Evolutionary conservation across 73 alveolate species (phyloP).

Genomic region (Blepharisma stoltei): DNA sequence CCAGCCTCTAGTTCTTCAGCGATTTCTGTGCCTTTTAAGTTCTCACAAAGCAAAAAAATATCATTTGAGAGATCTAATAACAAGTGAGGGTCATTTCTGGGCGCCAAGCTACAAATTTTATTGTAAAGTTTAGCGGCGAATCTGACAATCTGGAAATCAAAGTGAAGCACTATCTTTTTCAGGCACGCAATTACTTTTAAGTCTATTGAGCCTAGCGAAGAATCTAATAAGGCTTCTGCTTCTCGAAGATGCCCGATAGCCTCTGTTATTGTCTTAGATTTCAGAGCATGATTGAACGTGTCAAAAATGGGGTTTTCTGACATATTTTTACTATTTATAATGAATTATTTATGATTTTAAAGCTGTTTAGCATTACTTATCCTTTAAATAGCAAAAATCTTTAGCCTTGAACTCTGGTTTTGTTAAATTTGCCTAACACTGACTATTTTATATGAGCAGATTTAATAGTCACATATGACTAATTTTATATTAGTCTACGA

Average conservation of each 20-base stretch:
- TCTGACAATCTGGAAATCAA: background rate
- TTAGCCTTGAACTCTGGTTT: too few relatives aligned
- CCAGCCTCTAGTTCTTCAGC: constrained; percentile 9
- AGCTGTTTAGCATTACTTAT: too few relatives aligned
- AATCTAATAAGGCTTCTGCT: background rate
- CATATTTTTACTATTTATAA: background rate
- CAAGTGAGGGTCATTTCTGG: background rate
- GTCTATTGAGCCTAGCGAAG: background rate
- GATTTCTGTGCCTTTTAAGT: background rate
- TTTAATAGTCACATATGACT: too few relatives aligned
- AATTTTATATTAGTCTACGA: too few relatives aligned
- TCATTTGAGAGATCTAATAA: background rate
- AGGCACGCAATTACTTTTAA: constrained; percentile 1
- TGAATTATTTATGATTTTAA: too few relatives aligned
- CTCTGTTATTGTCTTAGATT: background rate
- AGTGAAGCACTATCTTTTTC: background rate
- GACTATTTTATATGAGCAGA: too few relatives aligned
- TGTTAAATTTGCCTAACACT: too few relatives aligned
- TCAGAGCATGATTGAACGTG: background rate
- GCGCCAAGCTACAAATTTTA: background rate
- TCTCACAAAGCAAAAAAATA: constrained; percentile 1
- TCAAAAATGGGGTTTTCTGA: constrained; percentile 14
- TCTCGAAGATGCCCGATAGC: constrained; percentile 4
- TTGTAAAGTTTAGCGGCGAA: background rate
- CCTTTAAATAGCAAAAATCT: too few relatives aligned